Evolutionary conservation across 208 protist species (phyloP).

Genomic region (Trichomonas vaginalis): DNA sequence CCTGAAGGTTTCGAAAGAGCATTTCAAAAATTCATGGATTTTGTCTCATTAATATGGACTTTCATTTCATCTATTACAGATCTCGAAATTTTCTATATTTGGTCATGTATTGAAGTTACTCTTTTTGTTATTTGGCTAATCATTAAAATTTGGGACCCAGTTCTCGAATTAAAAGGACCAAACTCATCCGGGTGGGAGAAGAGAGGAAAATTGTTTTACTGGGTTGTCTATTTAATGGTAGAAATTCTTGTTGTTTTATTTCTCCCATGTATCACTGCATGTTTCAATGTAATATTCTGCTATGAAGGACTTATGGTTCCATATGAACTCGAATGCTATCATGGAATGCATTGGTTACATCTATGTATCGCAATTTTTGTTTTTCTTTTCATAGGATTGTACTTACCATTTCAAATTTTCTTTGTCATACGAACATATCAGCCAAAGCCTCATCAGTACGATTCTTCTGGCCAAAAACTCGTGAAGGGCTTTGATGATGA

Average conservation of each 20-base stretch:
- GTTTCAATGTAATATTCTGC: neutral
- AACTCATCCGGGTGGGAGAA: neutral
- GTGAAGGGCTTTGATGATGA: neutral
- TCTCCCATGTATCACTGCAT: neutral
- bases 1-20: neutral
- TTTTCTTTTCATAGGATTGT: neutral
- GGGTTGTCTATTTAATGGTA: neutral
- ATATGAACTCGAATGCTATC: neutral
- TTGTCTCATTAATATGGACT: neutral
- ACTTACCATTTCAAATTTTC: neutral
- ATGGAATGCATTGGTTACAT: neutral
- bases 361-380: neutral
- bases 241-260: neutral
- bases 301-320: neutral
- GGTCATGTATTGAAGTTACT: neutral
- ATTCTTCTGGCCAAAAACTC: neutral
- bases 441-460: neutral
- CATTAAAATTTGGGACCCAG: neutral
- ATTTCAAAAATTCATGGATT: neutral
- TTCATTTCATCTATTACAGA: neutral
- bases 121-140: neutral
- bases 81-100: neutral
- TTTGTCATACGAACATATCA: neutral
- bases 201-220: neutral
- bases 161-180: neutral